Base-by-base conservation (phyloP, 495 filamentous ascomycete species). In the Aeminium ludgeri region DNA sequence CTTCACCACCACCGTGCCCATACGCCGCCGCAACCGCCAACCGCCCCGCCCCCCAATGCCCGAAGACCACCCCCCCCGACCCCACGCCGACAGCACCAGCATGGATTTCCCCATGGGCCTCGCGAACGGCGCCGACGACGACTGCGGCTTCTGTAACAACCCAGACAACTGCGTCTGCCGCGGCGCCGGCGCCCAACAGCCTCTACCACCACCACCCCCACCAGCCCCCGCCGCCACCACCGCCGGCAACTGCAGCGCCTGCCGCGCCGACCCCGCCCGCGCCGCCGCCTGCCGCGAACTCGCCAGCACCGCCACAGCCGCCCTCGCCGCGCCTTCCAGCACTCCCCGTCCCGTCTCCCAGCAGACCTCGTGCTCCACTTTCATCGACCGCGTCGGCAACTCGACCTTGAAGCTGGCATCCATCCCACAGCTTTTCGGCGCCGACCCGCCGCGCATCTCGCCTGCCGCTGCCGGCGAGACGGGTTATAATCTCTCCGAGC, bases 131-230 rank as follows among this genome's bases (percentile, higher is more conserved):
- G 13, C 30, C 30, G 17, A 18, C 13, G 25, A 43, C 11, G 28
- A 36, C 19, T 50, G 48, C 33, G 48, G 48, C 16, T 50, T 50
- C 34, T 50, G 48, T 28, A 46, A 36, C 8, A 44, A 47, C 34
- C n/a, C 20, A 18, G 3, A 27, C 4, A 50, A 50, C 36, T 50
- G 46, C 38, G 29, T 16, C 32, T 46, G 48, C 28, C 19, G 8
- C n/a, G n/a, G 10, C 16, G 27, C 20, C n/a, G 7, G 23, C 17
- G 6, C 3, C 17, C 10, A 10, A 18, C 36, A 36, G n/a, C n/a
- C 10, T 27, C 36, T 16, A 38, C 8, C 8, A 25, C 36, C 7
- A 18, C 7, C 5, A 34, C 7, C 15, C 15, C 6, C 31, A 13
- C 10, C 36, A 10, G 30, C 10, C 20, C 8, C 43, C 12, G 3